These are phyloP conservation scores for Podaxis sp. DNA, from an alignment of 768 basidiomycete genomes.

Conservation along the genomic window DNA sequence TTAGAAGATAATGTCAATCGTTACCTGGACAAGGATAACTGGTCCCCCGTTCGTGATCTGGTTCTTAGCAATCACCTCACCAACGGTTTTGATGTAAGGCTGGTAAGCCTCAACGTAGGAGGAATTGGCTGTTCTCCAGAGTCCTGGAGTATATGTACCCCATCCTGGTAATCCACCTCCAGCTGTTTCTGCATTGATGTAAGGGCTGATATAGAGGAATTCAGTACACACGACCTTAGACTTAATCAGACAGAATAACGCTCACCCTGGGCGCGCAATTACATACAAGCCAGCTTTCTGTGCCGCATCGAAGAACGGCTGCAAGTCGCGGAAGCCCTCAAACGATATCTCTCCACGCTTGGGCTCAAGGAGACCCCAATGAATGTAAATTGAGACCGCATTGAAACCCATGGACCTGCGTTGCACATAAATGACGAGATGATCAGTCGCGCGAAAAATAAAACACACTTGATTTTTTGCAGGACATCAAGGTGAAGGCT, in stretches of 20 bases:
- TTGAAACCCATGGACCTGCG: constrained; percentile 40
- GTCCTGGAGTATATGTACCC: constrained; percentile 48
- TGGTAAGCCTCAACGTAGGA: constrained; percentile 47
- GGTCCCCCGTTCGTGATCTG: constrained; percentile 62
- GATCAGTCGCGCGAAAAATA: background rate
- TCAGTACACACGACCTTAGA: background rate
- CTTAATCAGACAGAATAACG: background rate
- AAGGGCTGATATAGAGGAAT: constrained; percentile 28
- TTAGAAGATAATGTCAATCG: background rate
- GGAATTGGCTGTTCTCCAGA: constrained; percentile 41
- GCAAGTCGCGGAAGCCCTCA: constrained; percentile 51
- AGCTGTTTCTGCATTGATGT: constrained; percentile 48
- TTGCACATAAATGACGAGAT: background rate
- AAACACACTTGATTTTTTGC: constrained; percentile 41
- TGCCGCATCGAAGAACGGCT: constrained; percentile 55
- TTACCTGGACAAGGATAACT: constrained; percentile 41
- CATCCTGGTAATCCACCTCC: constrained; percentile 59
- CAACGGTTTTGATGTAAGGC: constrained; percentile 47
- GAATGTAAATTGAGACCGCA: constrained; percentile 42
- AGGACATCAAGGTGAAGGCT: constrained; percentile 42
- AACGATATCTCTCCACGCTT: constrained; percentile 51
- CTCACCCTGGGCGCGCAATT: constrained; percentile 49
- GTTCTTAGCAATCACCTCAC: constrained; percentile 44
- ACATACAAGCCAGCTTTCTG: constrained; percentile 54
- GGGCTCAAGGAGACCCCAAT: constrained; percentile 44